Evolutionary conservation across 371 early-diverging fungal genomes (phyloP).

Genomic region (Rhizopus sp.): DNA sequence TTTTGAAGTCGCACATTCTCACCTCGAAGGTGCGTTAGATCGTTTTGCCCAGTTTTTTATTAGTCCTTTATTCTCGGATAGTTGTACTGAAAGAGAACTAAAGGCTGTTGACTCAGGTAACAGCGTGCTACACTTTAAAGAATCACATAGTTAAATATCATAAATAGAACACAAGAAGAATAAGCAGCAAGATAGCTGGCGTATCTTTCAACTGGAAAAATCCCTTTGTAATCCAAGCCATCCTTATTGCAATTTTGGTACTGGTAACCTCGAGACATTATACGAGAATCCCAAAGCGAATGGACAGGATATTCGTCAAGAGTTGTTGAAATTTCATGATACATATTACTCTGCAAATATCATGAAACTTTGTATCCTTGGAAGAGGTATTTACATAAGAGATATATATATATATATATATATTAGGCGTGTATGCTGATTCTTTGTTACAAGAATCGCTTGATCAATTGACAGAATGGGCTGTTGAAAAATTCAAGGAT

Average conservation of each 20-base stretch:
- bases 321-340: conserved; percentile 85
- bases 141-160: neutral
- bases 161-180: conserved; percentile 88
- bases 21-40: conserved; percentile 91
- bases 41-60: conserved; percentile 95
- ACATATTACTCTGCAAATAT: conserved; percentile 92
- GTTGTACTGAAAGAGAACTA: conserved; percentile 90
- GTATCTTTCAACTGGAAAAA: conserved; percentile 85
- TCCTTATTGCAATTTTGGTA: conserved; percentile 87
- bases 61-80: conserved; percentile 82
- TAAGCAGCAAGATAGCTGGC: conserved; percentile 83
- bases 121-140: neutral
- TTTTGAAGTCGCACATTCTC: conserved; percentile 87
- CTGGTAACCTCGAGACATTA: conserved; percentile 86
- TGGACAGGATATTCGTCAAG: conserved; percentile 83
- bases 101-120: conserved; percentile 90
- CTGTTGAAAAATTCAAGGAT: conserved; percentile 75
- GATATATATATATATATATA: too few relatives aligned
- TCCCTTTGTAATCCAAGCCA: conserved; percentile 76
- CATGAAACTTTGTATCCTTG: conserved; percentile 92
- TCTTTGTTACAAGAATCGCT: conserved; percentile 66
- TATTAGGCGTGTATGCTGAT: neutral
- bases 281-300: conserved; percentile 66
- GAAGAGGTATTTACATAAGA: conserved; percentile 68
- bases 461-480: conserved; percentile 81